phyloP scores from a whole-genome alignment of 805 yeast species.

The Ogataea sp. region DNA sequence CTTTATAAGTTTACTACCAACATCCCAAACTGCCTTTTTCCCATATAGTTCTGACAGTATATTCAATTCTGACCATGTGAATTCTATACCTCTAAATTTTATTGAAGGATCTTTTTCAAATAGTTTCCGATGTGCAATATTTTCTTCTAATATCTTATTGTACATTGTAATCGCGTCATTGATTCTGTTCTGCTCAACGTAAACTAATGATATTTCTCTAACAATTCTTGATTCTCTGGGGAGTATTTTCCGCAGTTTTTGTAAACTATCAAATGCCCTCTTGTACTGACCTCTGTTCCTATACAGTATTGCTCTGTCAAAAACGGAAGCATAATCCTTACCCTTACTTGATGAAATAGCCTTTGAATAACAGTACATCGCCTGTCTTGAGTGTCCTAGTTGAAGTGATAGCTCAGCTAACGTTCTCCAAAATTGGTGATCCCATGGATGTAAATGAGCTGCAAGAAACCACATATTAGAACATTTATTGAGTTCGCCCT shows the following conservation, averaged over 20 bases:
- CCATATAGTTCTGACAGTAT: conserved; percentile 73
- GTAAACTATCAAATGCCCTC: conserved; percentile 68
- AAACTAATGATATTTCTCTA: conserved; percentile 49
- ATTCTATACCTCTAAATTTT: conserved; percentile 34
- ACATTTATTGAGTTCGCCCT: conserved; percentile 62
- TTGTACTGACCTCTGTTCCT: conserved; percentile 58
- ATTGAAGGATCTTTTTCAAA: conserved; percentile 10
- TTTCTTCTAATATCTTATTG: conserved; percentile 52
- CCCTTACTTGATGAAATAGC: conserved; percentile 40
- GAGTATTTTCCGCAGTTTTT: conserved; percentile 42
- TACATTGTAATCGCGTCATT: conserved; percentile 73
- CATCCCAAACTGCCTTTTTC: conserved; percentile 54
- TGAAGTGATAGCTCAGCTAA: conserved; percentile 64
- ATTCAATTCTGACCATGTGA: conserved; percentile 86
- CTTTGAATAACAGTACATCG: conserved; percentile 67
- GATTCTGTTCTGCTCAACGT: conserved; percentile 47
- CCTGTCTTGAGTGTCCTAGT: conserved; percentile 65
- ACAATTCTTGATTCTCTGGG: conserved; percentile 56
- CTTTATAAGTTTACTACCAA: conserved; percentile 60
- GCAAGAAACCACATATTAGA: conserved; percentile 78
- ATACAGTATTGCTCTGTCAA: conserved; percentile 60
- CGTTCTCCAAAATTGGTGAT: conserved; percentile 68
- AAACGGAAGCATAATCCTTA: conserved; percentile 46
- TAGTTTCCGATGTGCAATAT: conserved; percentile 33
- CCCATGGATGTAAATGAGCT: conserved; percentile 68